A percentile compares a stretch with the other conserved stretches of the same genome.
Evolutionary conservation across 805 yeast species (phyloP).

Genomic region (Candida sakaeoensis): DNA sequence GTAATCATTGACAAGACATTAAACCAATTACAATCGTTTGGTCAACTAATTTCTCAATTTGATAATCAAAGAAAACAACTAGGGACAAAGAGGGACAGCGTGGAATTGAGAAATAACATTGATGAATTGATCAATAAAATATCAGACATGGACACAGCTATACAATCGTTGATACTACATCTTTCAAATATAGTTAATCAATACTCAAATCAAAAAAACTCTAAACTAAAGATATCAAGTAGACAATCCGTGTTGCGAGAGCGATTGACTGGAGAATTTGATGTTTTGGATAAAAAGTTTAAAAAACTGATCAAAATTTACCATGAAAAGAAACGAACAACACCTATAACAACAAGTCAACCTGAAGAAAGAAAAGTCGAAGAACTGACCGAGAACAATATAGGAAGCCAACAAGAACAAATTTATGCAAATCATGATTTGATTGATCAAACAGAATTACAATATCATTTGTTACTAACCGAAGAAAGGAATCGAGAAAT

Average conservation of each 20-base stretch:
- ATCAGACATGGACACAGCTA: constrained; percentile 27
- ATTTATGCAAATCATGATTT: constrained; percentile 35
- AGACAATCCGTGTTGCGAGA: constrained; percentile 44
- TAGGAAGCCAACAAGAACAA: constrained; percentile 17
- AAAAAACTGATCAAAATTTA: constrained; percentile 43
- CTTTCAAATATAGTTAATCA: constrained; percentile 24
- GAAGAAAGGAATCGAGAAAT: constrained; percentile 75
- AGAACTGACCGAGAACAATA: constrained; percentile 20
- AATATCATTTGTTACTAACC: constrained; percentile 60
- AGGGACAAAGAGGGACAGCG: constrained; percentile 51
- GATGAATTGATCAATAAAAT: constrained; percentile 33
- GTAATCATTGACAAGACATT: constrained; percentile 33
- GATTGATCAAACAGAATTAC: constrained; percentile 50
- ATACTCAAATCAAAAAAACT: constrained; percentile 20
- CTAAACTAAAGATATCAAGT: constrained; percentile 27
- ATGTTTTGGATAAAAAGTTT: constrained; percentile 45
- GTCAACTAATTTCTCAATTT: constrained; percentile 46
- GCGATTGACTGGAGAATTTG: constrained; percentile 55
- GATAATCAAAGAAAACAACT: constrained; percentile 47
- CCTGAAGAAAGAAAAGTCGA: not conserved
- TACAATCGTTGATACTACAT: constrained; percentile 26
- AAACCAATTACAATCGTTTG: constrained; percentile 42
- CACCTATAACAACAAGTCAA: constrained; percentile 16
- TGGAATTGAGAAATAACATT: constrained; percentile 28
- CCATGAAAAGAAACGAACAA: constrained; percentile 41